phyloP scores from a whole-genome alignment of 495 filamentous ascomycete species.

The Neurospora discreta region DNA sequence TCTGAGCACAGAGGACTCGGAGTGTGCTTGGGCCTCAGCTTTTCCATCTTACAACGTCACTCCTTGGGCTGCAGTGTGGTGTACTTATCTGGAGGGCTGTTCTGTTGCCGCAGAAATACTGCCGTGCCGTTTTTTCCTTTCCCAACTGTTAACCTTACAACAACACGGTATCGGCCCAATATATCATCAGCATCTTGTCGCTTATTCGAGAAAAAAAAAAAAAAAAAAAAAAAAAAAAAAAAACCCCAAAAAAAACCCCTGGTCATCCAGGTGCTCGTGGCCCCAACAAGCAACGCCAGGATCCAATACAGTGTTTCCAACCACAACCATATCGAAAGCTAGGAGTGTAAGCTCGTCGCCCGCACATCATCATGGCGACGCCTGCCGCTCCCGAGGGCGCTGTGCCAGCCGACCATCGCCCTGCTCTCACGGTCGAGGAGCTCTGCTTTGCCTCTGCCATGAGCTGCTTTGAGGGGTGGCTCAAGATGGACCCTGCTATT shows the following conservation, averaged over 20 bases:
- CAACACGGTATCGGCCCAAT: background rate
- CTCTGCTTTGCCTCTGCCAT: slow-evolving; percentile 40
- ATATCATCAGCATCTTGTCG: background rate
- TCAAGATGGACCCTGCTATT: slow-evolving; percentile 36
- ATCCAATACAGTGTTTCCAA: background rate
- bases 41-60: background rate
- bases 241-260: too few species aligned
- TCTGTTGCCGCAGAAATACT: background rate
- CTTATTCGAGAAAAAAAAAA: background rate
- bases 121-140: background rate
- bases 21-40: background rate
- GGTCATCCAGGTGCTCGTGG: background rate
- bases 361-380: background rate
- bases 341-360: background rate
- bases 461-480: slow-evolving; percentile 45
- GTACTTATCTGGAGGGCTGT: background rate
- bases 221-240: too few species aligned
- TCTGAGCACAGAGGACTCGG: background rate
- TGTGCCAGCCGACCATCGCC: slow-evolving; percentile 1
- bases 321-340: background rate
- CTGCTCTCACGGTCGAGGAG: slow-evolving; percentile 36
- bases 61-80: background rate
- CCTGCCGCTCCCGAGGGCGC: background rate
- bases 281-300: background rate
- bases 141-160: background rate